Base-by-base conservation (phyloP, 2,329 filamentous ascomycete species). In the Elsinoe necatrix region DNA sequence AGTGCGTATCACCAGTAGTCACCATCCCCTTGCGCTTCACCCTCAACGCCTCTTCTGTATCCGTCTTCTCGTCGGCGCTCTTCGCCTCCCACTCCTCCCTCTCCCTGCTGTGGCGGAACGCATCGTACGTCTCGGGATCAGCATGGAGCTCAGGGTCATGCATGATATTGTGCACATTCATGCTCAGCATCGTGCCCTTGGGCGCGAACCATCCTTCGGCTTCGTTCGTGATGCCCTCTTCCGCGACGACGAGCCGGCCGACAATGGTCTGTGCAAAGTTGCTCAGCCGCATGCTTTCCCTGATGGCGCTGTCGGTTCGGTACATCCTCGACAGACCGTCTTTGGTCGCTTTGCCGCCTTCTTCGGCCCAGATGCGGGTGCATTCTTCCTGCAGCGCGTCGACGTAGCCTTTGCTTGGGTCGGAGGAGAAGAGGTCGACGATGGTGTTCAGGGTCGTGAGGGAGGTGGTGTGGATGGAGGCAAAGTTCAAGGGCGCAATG, bases 401-500 rank as follows among this genome's bases (percentile, higher is more conserved):
- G 3, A 77, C 55, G 20, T 69, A 71, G 1, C 61, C 61, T 35
- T 65, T 64, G 0, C 66, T 60, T 0, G 72, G 68, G 4, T 72
- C 65, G 0, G 75, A 69, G 1, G 71, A 65, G 34, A 79, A 64
- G 5, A 80, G 63, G 57, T 80, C 77, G 8, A 80, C 63, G 54
- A 80, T 62, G 29, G 73, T 67, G 31, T 72, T 73, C 45, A 76
- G 74, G 2, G 75, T 73, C 0, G 79, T 80, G 11, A 81, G 62
- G 5, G 76, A 73, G 0, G 80, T 81, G 1, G 80, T 83, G 66
- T 83, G 80, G 23, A 82, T 80, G 16, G 79, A 76, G 2, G 79
- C 80, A 58, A 83, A 82, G 63, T 82, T 77, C 42, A 83, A 69
- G 0, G 79, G 77, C 34, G 83, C 67, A 4, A 83, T 65, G 12